Evolutionary conservation across 148 eudicot species (phyloP).

Genomic region (Chenopodium quinoa): DNA sequence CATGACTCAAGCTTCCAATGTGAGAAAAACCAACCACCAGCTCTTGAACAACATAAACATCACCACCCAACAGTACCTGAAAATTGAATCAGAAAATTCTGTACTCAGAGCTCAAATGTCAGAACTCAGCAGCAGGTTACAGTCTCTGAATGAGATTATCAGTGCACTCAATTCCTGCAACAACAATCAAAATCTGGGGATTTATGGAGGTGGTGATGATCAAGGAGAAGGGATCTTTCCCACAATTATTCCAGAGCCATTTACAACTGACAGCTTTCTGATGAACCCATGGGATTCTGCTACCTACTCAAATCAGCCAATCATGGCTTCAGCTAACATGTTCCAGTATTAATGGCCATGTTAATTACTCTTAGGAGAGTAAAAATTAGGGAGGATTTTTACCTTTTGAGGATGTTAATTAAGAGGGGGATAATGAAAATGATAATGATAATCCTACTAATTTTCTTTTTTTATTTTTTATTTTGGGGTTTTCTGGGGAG

Average conservation of each 20-base stretch:
- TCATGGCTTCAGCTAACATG: slow-evolving; percentile 54
- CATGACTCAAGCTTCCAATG: slow-evolving; percentile 36
- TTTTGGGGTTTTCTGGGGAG: not conserved
- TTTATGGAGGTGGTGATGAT: slow-evolving; percentile 24
- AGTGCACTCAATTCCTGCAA: slow-evolving; percentile 15
- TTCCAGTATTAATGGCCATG: slow-evolving; percentile 32
- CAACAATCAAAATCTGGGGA: slow-evolving; percentile 15
- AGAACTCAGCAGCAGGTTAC: slow-evolving; percentile 57
- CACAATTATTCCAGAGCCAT: slow-evolving; percentile 15
- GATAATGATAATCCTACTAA: not conserved
- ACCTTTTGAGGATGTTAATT: slow-evolving; percentile 8
- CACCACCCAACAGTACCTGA: slow-evolving; percentile 43
- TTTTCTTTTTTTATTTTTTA: not conserved
- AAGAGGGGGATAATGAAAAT: not conserved
- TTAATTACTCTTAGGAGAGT: slow-evolving; percentile 4
- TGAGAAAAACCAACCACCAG: slow-evolving; percentile 45
- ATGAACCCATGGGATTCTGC: slow-evolving; percentile 41
- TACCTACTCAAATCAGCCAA: slow-evolving; percentile 41
- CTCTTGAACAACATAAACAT: slow-evolving; percentile 33
- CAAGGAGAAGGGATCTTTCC: slow-evolving; percentile 20
- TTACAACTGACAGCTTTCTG: slow-evolving; percentile 28
- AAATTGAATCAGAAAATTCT: slow-evolving; percentile 53
- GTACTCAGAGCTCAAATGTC: slow-evolving; percentile 62
- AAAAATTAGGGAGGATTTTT: not conserved
- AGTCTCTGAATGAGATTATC: slow-evolving; percentile 57